Evolutionary conservation across 2,329 filamentous ascomycete species (phyloP), one percentile per base, ranked within the genome.

Genomic region (Colletotrichum acutatum): DNA sequence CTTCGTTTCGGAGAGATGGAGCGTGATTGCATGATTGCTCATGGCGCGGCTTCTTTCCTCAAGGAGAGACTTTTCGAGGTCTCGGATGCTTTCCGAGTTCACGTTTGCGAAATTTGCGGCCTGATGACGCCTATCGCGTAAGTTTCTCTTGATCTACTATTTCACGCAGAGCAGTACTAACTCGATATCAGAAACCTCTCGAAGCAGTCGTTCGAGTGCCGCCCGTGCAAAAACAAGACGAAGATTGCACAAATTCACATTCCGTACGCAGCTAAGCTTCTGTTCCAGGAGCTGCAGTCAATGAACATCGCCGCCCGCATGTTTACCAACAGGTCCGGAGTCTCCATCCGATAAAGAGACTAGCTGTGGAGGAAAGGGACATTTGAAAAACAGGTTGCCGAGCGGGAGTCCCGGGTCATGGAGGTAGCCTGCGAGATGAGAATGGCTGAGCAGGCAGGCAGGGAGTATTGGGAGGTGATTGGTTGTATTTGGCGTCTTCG

Each of bases 1-100:
- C 90, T 99, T 57, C 96, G 97, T 82, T 99, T 99, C 91, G 97
- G 97, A 92, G 97, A 99, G 88, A 99, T 99, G 97, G 97, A 99
- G 85, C 96, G 97, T 86, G 97, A 99, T 90, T 99, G 97, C 83
- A 99, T 99, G 97, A 99, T 99, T 87, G 95, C 97, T n/a, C 97
- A 99, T 82, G 97, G 97, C 81, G 97, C 97, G 4, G 96, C 95
- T 67, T 93, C 95, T 1, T 99, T 99, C 90, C 86, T 99, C 80
- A 99, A 99, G 86, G 97, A 99, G 87, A 91, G 97, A 79, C 86
- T 99, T 71, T 98, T 99, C 79, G 96, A 98, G 82, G 97, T 99
- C 63, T 98, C 95, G 66, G 97, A 99, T 86, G 96, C 97, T 49
- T 99, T 98, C 90, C 90, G 95, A 83, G 97, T 99, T 72, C 97